Conservation (phyloP, 2,329 filamentous ascomycete species). For the Alternaria triticimaculans region DNA sequence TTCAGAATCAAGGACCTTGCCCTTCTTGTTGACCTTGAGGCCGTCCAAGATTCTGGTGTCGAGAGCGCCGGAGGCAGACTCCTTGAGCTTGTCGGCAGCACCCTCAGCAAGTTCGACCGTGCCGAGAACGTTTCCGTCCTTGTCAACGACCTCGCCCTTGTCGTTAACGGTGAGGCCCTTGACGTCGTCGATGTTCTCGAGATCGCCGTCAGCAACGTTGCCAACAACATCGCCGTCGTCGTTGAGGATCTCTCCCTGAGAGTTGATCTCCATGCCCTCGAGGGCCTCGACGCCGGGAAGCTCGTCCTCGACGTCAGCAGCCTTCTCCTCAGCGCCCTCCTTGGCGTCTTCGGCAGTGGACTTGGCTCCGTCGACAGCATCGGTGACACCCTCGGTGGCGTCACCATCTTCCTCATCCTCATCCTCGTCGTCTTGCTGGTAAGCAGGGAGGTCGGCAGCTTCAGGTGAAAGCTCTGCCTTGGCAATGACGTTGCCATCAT, state of each 20-base stretch:
- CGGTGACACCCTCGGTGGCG: constrained; percentile 31
- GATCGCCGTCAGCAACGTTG: constrained; percentile 55
- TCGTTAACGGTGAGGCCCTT: constrained; percentile 60
- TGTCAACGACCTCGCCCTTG: constrained; percentile 58
- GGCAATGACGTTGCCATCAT: constrained; percentile 61
- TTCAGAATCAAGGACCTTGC: constrained; percentile 59
- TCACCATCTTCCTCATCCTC: constrained; percentile 37
- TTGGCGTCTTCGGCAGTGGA: constrained; percentile 40
- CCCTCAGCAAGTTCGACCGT: constrained; percentile 59
- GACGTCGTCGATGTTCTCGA: constrained; percentile 50
- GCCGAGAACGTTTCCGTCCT: constrained; percentile 59
- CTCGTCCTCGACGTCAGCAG: constrained; percentile 55
- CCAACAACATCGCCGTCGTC: constrained; percentile 59
- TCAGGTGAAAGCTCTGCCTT: constrained; percentile 59
- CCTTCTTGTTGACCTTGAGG: constrained; percentile 65
- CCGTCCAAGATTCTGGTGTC: constrained; percentile 59
- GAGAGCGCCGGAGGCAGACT: constrained; percentile 48
- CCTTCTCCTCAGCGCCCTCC: constrained; percentile 39
- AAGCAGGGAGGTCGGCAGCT: constrained; percentile 48
- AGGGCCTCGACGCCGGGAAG: constrained; percentile 60
- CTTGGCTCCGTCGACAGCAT: constrained; percentile 36
- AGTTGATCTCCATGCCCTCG: constrained; percentile 59
- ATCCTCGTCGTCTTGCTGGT: constrained; percentile 30
- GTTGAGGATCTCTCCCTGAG: constrained; percentile 57
- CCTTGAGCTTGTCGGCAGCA: constrained; percentile 56